These are phyloP conservation scores for Citeromyces matritensis DNA, from an alignment of 805 yeast species.

Conservation along the genomic window DNA sequence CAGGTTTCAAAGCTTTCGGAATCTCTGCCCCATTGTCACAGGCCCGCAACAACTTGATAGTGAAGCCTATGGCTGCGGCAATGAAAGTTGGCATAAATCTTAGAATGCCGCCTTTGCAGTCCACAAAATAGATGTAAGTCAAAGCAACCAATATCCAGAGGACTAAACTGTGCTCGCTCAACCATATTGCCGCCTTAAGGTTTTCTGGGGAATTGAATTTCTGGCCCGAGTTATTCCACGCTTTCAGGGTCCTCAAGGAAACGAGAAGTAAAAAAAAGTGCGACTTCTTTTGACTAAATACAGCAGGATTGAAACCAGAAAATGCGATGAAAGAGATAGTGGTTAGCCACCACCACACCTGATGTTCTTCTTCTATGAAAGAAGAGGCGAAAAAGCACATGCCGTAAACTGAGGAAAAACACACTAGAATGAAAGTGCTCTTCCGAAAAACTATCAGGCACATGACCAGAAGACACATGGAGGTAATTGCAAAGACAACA, in stretches of 20 bases:
- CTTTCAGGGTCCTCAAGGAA: constrained; percentile 44
- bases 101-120: too few species aligned
- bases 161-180: constrained; percentile 11
- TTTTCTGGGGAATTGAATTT: constrained; percentile 41
- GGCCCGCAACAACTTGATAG: too few species aligned
- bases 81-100: too few species aligned
- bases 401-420: constrained; percentile 13
- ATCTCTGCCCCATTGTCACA: too few species aligned
- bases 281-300: constrained; percentile 1
- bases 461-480: constrained; percentile 12
- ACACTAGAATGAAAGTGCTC: constrained; percentile 5
- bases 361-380: constrained; percentile 90
- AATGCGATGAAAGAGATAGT: constrained; percentile 15
- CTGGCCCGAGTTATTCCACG: constrained; percentile 89
- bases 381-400: constrained; percentile 69
- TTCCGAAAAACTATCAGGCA: constrained; percentile 6
- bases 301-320: constrained; percentile 4
- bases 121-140: too few species aligned
- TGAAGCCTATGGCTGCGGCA: too few species aligned
- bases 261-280: constrained; percentile 9
- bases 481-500: constrained; percentile 12
- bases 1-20: too few species aligned
- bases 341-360: constrained; percentile 81
- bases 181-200: constrained; percentile 27
- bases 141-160: constrained; percentile 5